Conservation (phyloP, 2,329 filamentous ascomycete genomes). For the Fusarium haematococcum region DNA sequence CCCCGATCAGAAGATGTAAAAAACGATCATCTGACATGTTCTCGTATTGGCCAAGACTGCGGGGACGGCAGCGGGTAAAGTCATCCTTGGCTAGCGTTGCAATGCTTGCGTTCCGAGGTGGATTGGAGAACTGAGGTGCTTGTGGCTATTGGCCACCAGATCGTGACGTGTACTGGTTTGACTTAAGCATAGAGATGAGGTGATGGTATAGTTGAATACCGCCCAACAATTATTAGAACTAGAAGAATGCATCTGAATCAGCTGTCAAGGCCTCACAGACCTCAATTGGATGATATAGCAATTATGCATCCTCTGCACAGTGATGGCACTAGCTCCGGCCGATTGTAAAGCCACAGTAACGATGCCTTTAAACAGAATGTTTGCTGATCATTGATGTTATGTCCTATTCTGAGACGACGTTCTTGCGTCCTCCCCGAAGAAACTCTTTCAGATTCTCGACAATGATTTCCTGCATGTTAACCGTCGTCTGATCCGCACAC, state of each 20-base stretch:
- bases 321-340: background rate
- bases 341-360: background rate
- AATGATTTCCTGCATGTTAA: background rate
- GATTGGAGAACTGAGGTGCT: background rate
- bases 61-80: background rate
- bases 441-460: background rate
- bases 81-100: background rate
- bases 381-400: background rate
- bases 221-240: too few species aligned
- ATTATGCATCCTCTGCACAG: background rate
- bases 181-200: background rate
- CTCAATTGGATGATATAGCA: background rate
- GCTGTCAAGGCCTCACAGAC: background rate
- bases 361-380: background rate
- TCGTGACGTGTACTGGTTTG: background rate
- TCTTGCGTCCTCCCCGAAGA: background rate
- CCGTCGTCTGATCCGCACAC: constrained; percentile 1
- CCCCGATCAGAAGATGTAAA: background rate
- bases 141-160: background rate
- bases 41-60: background rate
- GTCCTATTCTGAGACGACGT: background rate
- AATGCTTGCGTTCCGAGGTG: background rate
- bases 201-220: too few species aligned
- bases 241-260: background rate
- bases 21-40: background rate